These are phyloP conservation scores for Vanilla planifolia DNA, from an alignment of 106 monocot species.

Conservation along the genomic window DNA sequence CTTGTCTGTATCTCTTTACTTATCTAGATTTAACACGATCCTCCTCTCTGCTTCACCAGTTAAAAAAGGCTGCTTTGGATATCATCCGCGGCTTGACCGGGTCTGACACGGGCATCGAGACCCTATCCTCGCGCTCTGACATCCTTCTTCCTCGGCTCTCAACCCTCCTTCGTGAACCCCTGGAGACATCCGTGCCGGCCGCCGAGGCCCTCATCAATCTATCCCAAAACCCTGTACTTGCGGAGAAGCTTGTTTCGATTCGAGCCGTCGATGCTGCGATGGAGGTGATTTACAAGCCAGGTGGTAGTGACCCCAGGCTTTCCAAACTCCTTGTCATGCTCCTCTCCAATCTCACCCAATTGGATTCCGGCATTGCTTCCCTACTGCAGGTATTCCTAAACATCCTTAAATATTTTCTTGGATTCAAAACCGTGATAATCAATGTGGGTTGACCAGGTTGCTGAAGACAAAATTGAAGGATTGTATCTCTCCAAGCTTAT, in stretches of 20 bases:
- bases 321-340: constrained; percentile 66
- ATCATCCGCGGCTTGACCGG: constrained; percentile 82
- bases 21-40: background rate
- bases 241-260: constrained; percentile 38
- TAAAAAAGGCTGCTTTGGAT: constrained; percentile 67
- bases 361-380: constrained; percentile 52
- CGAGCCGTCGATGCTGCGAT: constrained; percentile 34
- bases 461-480: constrained; percentile 82
- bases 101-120: constrained; percentile 41
- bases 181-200: constrained; percentile 32
- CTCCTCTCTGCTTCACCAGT: constrained; percentile 11
- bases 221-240: constrained; percentile 43
- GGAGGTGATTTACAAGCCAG: constrained; percentile 46
- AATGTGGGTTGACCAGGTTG: constrained; percentile 35
- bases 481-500: constrained; percentile 83
- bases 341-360: constrained; percentile 77
- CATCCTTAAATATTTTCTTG: background rate
- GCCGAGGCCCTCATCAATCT: constrained; percentile 83
- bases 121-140: constrained; percentile 40
- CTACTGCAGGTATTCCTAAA: constrained; percentile 60
- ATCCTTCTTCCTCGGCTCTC: constrained; percentile 37
- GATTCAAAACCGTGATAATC: no score
- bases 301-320: constrained; percentile 9
- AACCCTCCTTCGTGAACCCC: constrained; percentile 32
- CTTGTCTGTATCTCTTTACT: background rate